A percentile compares a stretch with the other conserved stretches of the same genome.
Evolutionary conservation across 345 rosid species (phyloP).

Genomic region (Eucalyptus microcorys): DNA sequence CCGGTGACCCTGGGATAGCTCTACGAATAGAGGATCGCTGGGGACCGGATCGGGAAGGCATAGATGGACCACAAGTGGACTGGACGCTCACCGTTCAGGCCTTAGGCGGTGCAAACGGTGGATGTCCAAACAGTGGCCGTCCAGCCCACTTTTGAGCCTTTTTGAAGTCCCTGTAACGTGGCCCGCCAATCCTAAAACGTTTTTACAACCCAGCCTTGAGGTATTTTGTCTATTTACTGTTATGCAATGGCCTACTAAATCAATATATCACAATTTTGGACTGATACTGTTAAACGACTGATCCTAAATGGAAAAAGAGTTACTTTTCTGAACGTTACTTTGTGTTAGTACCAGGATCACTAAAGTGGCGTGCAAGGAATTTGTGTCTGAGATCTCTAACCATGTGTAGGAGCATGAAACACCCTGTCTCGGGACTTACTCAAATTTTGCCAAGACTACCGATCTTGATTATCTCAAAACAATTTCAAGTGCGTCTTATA

Average conservation of each 20-base stretch:
- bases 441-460: no score
- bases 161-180: no score
- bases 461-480: background rate
- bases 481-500: background rate
- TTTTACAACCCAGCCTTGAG: background rate
- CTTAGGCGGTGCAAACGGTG: no score
- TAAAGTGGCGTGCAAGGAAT: conserved; percentile 54
- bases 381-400: background rate
- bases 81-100: no score
- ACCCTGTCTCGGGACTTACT: background rate
- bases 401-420: background rate
- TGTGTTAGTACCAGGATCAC: conserved; percentile 70
- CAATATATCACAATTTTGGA: background rate
- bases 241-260: background rate
- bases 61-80: no score
- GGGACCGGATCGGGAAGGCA: no score
- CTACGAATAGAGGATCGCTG: no score
- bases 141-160: no score
- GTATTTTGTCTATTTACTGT: background rate
- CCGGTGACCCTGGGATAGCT: no score
- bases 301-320: background rate
- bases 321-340: background rate
- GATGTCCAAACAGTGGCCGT: no score
- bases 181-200: no score
- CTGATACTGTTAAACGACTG: background rate